Conservation (phyloP, 139 green algal genomes). For the Micromonas pusilla region DNA sequence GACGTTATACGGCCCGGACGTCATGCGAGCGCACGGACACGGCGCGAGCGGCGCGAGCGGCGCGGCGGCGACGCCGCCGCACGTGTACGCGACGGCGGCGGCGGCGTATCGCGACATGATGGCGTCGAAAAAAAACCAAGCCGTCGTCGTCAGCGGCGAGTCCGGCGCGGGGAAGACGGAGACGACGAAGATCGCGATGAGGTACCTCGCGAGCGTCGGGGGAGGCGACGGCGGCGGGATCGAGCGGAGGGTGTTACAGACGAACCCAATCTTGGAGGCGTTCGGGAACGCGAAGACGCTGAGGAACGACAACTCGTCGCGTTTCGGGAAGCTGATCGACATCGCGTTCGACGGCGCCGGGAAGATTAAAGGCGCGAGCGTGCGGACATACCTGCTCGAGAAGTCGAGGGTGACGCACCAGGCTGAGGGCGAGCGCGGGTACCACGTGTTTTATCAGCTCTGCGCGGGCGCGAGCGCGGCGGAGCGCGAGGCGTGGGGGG, state of each 20-base stretch:
- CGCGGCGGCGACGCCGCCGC: conserved; percentile 36
- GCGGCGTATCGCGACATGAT: conserved; percentile 71
- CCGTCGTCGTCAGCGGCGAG: conserved; percentile 49
- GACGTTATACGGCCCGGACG: conserved; percentile 15
- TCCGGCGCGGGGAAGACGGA: conserved; percentile 37
- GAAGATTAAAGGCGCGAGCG: conserved; percentile 29
- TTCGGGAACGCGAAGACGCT: conserved; percentile 52
- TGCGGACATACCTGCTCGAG: conserved; percentile 52
- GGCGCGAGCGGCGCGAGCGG: background rate
- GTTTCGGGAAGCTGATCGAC: conserved; percentile 46
- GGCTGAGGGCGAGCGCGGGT: conserved; percentile 30
- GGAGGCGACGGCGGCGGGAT: conserved; percentile 27
- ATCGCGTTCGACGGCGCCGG: conserved; percentile 66
- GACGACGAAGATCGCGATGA: conserved; percentile 33
- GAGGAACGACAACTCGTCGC: conserved; percentile 49
- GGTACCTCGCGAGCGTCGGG: background rate
- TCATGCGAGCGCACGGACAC: conserved; percentile 3
- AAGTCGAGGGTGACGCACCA: conserved; percentile 59
- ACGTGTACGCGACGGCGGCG: conserved; percentile 74
- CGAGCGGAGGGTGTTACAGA: conserved; percentile 55
- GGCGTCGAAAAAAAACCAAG: conserved; percentile 43
- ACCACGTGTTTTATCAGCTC: conserved; percentile 51
- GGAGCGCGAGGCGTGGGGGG: conserved; percentile 2
- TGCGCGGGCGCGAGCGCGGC: conserved; percentile 66
- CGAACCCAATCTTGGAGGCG: conserved; percentile 46